These are phyloP conservation scores for Aspergillus sp. DNA, from an alignment of 2,329 filamentous ascomycete genomes.

Conservation along the genomic window DNA sequence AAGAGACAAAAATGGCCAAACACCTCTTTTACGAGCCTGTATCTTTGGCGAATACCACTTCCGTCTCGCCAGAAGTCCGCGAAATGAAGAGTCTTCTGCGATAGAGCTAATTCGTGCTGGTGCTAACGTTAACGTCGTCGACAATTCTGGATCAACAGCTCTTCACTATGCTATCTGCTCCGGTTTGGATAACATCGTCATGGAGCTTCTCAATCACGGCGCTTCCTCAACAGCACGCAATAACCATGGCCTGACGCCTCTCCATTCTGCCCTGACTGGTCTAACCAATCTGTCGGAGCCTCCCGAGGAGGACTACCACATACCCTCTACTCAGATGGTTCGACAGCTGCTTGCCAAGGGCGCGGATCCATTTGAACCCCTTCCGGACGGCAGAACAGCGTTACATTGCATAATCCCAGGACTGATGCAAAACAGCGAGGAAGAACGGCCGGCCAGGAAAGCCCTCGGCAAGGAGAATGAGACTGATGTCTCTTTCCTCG, in stretches of 20 bases:
- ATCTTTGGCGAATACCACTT: too few species aligned
- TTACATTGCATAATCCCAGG: neutral
- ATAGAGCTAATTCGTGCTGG: constrained; percentile 2
- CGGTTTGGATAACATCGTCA: neutral
- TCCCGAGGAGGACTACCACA: neutral
- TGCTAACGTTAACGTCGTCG: constrained; percentile 3
- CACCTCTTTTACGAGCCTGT: constrained; percentile 5
- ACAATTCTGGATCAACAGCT: neutral
- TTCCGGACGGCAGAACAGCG: neutral
- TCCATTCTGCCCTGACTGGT: neutral
- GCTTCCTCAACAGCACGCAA: neutral
- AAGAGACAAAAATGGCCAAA: neutral
- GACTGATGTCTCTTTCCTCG: neutral
- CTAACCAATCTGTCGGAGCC: neutral
- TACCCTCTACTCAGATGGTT: neutral
- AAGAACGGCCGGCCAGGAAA: neutral
- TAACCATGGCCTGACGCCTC: neutral
- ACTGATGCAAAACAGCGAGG: neutral
- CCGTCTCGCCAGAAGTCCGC: neutral
- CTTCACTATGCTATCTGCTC: neutral
- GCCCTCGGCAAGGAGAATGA: neutral
- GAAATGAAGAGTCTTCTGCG: neutral
- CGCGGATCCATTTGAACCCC: neutral
- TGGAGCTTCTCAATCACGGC: neutral
- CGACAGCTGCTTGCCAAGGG: neutral